Percentiles rank a stretch among this genome's conserved stretches.
These are phyloP conservation scores for Pseudogymnoascus sp. DNA, from an alignment of 2,329 filamentous ascomycete genomes.

Conservation along the genomic window DNA sequence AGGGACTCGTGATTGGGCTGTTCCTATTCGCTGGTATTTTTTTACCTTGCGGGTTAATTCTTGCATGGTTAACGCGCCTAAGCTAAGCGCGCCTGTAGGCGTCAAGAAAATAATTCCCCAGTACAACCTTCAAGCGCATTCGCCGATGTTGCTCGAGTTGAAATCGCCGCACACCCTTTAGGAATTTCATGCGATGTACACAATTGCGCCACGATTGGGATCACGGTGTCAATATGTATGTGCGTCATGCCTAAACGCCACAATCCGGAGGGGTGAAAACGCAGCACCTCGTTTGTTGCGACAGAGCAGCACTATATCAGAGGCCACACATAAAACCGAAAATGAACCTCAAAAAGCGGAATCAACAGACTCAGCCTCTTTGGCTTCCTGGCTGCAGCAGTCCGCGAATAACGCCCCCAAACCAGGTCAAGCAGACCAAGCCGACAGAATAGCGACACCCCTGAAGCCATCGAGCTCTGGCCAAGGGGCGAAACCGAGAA, in stretches of 20 bases:
- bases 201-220: slow-evolving; percentile 1
- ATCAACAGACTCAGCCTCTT: background rate
- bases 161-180: background rate
- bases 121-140: background rate
- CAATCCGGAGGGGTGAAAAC: background rate
- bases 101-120: background rate
- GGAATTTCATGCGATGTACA: background rate
- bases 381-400: background rate
- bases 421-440: background rate
- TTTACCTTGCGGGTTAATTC: slow-evolving; percentile 4
- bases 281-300: background rate
- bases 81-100: background rate
- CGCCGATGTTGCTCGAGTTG: background rate
- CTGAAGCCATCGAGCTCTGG: background rate
- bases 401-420: background rate
- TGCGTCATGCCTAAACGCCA: background rate
- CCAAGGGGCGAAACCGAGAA: background rate
- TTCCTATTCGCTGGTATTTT: background rate
- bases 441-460: background rate
- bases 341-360: background rate
- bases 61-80: background rate
- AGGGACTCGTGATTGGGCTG: background rate
- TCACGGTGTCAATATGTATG: background rate
- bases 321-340: background rate
- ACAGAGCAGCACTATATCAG: background rate